These are phyloP conservation scores for Keithomyces neogunnii DNA, from an alignment of 2,329 filamentous ascomycete genomes.

Conservation along the genomic window DNA sequence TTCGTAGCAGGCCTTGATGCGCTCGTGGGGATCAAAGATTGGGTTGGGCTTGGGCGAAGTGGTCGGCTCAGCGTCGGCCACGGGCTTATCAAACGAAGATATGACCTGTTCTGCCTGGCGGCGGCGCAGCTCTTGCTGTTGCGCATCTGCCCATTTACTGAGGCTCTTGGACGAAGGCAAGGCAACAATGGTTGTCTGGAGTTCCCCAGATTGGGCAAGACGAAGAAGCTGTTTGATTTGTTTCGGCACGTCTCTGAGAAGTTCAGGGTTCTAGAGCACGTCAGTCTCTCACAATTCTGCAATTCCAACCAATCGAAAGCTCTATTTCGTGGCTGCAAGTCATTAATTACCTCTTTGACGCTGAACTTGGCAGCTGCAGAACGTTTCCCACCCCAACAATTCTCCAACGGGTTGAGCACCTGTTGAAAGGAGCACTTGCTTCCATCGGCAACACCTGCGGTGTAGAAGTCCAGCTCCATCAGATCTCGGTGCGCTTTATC, in stretches of 20 bases:
- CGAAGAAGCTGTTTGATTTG: constrained; percentile 35
- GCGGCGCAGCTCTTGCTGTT: constrained; percentile 34
- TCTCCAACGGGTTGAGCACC: constrained; percentile 33
- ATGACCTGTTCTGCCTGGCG: constrained; percentile 42
- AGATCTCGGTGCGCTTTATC: constrained; percentile 33
- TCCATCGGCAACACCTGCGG: constrained; percentile 25
- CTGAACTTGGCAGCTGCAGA: constrained; percentile 36
- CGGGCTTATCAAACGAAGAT: constrained; percentile 22
- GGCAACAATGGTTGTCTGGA: constrained; percentile 49
- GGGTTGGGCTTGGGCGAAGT: constrained; percentile 17
- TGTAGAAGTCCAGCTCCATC: constrained; percentile 30
- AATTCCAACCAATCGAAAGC: neutral
- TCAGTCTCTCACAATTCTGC: constrained; percentile 13
- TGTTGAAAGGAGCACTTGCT: constrained; percentile 29
- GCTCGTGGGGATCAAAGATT: constrained; percentile 26
- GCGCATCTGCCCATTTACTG: constrained; percentile 31
- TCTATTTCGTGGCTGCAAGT: neutral
- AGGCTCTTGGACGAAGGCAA: constrained; percentile 38
- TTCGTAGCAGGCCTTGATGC: constrained; percentile 66
- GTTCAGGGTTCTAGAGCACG: constrained; percentile 26
- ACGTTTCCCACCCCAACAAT: constrained; percentile 34
- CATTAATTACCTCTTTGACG: constrained; percentile 29
- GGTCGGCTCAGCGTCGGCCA: constrained; percentile 15
- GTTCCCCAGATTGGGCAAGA: constrained; percentile 38
- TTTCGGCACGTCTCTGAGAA: constrained; percentile 34